Percentiles rank a stretch among this genome's conserved stretches.
phyloP scores from a whole-genome alignment of 306 rosid species.

The Ammopiptanthus mongolicus region DNA sequence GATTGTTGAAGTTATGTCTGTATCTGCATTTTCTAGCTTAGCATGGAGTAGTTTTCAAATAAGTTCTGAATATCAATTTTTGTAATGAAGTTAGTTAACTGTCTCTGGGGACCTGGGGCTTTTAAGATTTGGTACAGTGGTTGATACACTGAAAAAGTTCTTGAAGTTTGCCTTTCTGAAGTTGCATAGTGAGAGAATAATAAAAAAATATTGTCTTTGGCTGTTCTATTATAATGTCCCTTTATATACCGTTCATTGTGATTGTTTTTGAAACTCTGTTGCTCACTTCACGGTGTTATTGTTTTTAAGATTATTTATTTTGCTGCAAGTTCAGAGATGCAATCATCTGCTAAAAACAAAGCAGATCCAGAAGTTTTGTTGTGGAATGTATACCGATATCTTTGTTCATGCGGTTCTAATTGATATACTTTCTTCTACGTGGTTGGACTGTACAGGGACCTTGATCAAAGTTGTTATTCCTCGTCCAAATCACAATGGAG shows the following conservation, averaged over 20 bases:
- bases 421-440: background rate
- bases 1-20: background rate
- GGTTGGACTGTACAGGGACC: slow-evolving; percentile 44
- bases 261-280: background rate
- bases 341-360: background rate
- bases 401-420: background rate
- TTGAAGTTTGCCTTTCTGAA: background rate
- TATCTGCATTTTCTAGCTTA: background rate
- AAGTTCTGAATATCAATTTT: background rate
- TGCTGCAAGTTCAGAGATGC: background rate
- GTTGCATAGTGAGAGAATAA: background rate
- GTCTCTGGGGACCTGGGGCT: background rate
- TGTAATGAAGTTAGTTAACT: background rate
- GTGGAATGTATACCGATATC: background rate
- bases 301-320: background rate
- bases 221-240: background rate
- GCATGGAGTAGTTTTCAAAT: background rate
- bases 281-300: background rate
- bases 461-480: slow-evolving; percentile 70
- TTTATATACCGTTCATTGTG: background rate
- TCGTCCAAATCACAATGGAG: slow-evolving; percentile 46
- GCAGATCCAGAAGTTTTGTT: background rate
- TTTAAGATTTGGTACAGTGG: background rate
- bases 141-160: background rate
- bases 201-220: background rate